phyloP scores from a whole-genome alignment of 164 flowering plant species.

The Piper longum region DNA sequence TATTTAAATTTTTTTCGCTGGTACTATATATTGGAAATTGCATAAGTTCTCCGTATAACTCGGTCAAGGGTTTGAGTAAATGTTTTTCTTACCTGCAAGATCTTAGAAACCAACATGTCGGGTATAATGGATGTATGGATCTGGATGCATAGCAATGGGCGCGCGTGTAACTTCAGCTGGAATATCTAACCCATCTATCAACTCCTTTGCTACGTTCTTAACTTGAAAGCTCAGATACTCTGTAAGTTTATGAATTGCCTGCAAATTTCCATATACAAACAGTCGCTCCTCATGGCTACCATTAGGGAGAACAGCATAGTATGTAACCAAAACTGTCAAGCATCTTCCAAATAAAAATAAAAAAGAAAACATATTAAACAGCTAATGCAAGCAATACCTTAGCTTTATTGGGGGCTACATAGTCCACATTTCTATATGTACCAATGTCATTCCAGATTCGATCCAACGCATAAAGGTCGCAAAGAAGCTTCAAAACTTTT shows the following conservation, averaged over 20 bases:
- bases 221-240: constrained; percentile 88
- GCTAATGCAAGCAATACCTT: constrained; percentile 38
- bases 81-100: no score
- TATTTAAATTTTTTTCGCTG: no score
- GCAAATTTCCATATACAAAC: constrained; percentile 8
- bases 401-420: constrained; percentile 96
- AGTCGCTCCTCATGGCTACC: no score
- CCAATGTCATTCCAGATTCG: constrained; percentile 97
- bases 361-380: no score
- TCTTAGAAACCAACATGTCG: constrained; percentile 55
- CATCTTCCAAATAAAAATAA: no score
- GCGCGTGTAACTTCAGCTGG: constrained; percentile 75
- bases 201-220: constrained; percentile 57
- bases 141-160: constrained; percentile 74
- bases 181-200: constrained; percentile 77
- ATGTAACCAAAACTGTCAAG: no score
- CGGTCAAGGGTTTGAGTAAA: no score
- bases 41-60: background rate
- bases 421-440: constrained; percentile 89
- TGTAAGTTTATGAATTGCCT: constrained; percentile 92
- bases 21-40: background rate
- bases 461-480: constrained; percentile 91
- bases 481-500: constrained; percentile 64
- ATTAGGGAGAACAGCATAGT: no score
- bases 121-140: constrained; percentile 68